phyloP scores from a whole-genome alignment of 257 asterid genomes.

The Solanum verrucosum region DNA sequence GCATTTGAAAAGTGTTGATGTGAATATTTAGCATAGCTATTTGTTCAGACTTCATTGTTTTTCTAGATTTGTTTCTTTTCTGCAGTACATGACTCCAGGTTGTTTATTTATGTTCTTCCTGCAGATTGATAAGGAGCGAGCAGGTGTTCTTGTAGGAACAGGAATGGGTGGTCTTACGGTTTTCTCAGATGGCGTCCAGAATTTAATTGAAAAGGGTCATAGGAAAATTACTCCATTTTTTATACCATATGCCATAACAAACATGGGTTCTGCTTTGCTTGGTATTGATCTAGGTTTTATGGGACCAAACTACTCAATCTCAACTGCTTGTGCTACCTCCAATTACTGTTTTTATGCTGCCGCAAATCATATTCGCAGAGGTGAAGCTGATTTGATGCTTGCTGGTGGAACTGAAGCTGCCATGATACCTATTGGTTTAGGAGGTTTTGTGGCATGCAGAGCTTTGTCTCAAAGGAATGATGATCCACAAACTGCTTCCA shows the following conservation, averaged over 20 bases:
- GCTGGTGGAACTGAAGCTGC: slow-evolving; percentile 98
- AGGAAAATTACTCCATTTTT: slow-evolving; percentile 86
- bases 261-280: slow-evolving; percentile 94
- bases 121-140: slow-evolving; percentile 82
- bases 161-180: slow-evolving; percentile 96
- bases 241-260: slow-evolving; percentile 89
- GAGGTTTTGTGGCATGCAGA: slow-evolving; percentile 95
- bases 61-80: not conserved
- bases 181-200: slow-evolving; percentile 80
- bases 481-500: slow-evolving; percentile 82
- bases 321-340: slow-evolving; percentile 97
- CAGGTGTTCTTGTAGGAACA: slow-evolving; percentile 85
- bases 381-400: slow-evolving; percentile 93
- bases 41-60: not conserved
- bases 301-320: slow-evolving; percentile 95
- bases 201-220: slow-evolving; percentile 72
- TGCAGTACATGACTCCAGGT: not conserved
- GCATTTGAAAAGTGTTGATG: not conserved
- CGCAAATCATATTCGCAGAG: slow-evolving; percentile 92
- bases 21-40: not conserved
- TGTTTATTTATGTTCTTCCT: not conserved
- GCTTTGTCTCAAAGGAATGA: slow-evolving; percentile 94
- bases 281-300: slow-evolving; percentile 91
- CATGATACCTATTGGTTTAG: slow-evolving; percentile 87
- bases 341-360: slow-evolving; percentile 92